Conservation (phyloP, 1,139 yeast species). For the Sugiyamaella castrensis region DNA sequence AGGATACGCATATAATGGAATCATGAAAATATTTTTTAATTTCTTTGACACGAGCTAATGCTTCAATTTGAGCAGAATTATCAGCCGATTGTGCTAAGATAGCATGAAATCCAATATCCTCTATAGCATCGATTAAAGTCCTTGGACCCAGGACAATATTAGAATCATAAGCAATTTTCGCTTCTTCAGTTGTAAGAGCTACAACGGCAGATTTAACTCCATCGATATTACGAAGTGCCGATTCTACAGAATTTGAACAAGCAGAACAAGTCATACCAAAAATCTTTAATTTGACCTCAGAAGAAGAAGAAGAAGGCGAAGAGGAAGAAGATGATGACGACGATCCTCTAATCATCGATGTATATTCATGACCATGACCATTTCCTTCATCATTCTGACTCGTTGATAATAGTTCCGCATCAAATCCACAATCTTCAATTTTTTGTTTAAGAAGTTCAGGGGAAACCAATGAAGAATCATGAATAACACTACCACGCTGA, state of each 20-base stretch:
- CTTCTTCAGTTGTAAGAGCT: constrained; percentile 43
- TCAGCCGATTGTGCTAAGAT: constrained; percentile 43
- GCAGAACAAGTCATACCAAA: constrained; percentile 63
- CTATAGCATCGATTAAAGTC: constrained; percentile 49
- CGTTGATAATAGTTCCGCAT: constrained; percentile 42
- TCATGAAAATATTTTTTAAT: constrained; percentile 64
- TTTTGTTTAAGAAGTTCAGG: constrained; percentile 43
- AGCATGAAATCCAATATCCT: constrained; percentile 51
- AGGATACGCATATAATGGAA: constrained; percentile 48
- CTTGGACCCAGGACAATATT: constrained; percentile 51
- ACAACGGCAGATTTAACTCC: constrained; percentile 50
- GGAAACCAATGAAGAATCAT: constrained; percentile 37
- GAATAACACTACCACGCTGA: constrained; percentile 62
- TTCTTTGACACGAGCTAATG: constrained; percentile 68
- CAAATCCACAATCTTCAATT: constrained; percentile 78
- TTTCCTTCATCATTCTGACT: constrained; percentile 14
- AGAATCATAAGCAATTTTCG: constrained; percentile 48
- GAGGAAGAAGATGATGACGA: too few relatives aligned
- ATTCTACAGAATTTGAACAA: constrained; percentile 52
- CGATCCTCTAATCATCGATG: neutral
- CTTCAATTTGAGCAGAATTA: constrained; percentile 60
- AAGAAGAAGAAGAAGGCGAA: neutral
- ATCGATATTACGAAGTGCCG: constrained; percentile 41
- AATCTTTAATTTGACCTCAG: constrained; percentile 38
- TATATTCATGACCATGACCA: neutral